Evolutionary conservation across 139 green algal species (phyloP).

Genomic region (Coelastrella sp.): DNA sequence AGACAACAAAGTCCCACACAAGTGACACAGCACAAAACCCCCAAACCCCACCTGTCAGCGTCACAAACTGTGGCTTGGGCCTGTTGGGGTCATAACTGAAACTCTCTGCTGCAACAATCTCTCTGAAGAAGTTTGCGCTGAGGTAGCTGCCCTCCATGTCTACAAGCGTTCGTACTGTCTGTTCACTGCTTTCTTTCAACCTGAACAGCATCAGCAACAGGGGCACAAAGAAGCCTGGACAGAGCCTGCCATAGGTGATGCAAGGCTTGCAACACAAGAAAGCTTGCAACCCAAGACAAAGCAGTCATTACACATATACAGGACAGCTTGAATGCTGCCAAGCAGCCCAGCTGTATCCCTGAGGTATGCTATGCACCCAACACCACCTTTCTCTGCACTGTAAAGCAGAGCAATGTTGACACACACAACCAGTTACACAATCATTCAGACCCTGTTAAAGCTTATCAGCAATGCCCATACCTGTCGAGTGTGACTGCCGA

Average conservation of each 20-base stretch:
- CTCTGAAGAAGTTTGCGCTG: constrained; percentile 91
- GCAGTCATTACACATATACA: too few relatives aligned
- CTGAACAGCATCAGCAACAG: neutral
- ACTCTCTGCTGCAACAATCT: constrained; percentile 80
- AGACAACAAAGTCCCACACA: neutral
- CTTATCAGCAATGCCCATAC: constrained; percentile 17
- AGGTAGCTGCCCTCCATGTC: constrained; percentile 96
- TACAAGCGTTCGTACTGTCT: constrained; percentile 81
- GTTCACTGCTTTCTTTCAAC: constrained; percentile 47
- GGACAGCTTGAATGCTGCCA: too few relatives aligned
- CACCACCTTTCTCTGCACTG: too few relatives aligned
- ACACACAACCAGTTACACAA: too few relatives aligned
- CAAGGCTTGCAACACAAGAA: too few relatives aligned
- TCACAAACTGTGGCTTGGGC: constrained; percentile 66
- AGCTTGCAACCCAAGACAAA: too few relatives aligned
- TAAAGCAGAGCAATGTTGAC: too few relatives aligned
- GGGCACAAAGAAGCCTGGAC: neutral
- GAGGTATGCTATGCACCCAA: too few relatives aligned
- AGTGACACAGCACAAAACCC: neutral
- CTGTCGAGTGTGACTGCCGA: constrained; percentile 77
- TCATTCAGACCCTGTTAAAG: neutral
- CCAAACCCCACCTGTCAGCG: constrained; percentile 61
- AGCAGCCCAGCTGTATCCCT: too few relatives aligned
- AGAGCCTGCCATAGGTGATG: too few relatives aligned
- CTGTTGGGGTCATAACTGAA: constrained; percentile 70